phyloP scores from a whole-genome alignment of 768 basidiomycete genomes.

The Porpolomopsis calyptriformis region DNA sequence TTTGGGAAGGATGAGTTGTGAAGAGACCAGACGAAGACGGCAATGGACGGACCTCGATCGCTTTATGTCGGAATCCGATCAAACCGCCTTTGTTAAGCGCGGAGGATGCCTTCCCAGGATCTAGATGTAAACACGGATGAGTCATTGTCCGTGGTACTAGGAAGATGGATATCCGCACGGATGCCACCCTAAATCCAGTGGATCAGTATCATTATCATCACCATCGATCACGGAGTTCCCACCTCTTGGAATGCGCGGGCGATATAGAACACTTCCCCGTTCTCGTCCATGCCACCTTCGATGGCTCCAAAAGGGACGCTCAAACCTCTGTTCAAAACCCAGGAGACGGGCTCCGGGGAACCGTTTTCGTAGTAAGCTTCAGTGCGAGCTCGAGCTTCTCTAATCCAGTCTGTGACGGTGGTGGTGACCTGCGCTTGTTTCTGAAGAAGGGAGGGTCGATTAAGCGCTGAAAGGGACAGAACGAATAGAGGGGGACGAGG shows the following conservation, averaged over 20 bases:
- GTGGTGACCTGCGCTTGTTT: conserved; percentile 34
- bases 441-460: conserved; percentile 19
- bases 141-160: too few relatives aligned
- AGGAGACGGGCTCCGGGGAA: conserved; percentile 41
- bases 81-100: conserved; percentile 51
- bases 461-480: not conserved
- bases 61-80: conserved; percentile 50
- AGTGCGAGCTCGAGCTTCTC: conserved; percentile 47
- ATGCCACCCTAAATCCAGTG: conserved; percentile 5
- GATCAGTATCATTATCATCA: not conserved
- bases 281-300: conserved; percentile 39
- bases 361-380: conserved; percentile 35
- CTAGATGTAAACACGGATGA: conserved; percentile 32
- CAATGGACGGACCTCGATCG: conserved; percentile 38
- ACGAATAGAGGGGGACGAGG: not conserved
- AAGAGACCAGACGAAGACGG: not conserved
- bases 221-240: conserved; percentile 11
- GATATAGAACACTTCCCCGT: conserved; percentile 43
- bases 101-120: conserved; percentile 54
- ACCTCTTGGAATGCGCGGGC: conserved; percentile 52
- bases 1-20: not conserved
- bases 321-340: conserved; percentile 52
- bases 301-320: conserved; percentile 51
- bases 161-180: not conserved
- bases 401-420: conserved; percentile 36